phyloP scores from a whole-genome alignment of 352 stramenopile genomes.

The Phytophthora meadii region DNA sequence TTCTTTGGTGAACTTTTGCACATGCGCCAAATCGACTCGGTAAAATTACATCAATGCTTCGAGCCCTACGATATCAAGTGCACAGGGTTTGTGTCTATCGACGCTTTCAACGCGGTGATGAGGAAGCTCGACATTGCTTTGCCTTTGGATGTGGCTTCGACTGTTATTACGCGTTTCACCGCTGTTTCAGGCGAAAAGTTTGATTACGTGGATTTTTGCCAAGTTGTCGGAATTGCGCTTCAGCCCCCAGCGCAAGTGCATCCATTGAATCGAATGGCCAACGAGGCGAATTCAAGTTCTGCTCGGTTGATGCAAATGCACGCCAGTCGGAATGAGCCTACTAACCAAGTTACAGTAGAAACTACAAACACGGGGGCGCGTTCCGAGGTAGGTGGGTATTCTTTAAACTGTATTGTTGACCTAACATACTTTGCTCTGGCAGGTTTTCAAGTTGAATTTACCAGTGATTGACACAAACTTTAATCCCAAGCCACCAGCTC shows the following conservation, averaged over 20 bases:
- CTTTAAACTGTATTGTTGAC: background rate
- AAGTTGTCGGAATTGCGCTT: constrained; percentile 30
- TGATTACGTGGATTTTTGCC: constrained; percentile 80
- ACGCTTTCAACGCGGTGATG: constrained; percentile 71
- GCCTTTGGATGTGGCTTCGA: constrained; percentile 46
- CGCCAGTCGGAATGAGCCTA: background rate
- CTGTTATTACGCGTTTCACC: constrained; percentile 57
- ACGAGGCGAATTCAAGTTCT: background rate
- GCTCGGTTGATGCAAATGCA: constrained; percentile 1
- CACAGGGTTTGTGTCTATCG: constrained; percentile 66
- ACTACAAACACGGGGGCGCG: constrained; percentile 3
- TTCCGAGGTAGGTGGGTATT: constrained; percentile 25
- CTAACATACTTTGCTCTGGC: constrained; percentile 1
- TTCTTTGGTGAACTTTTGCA: constrained; percentile 63
- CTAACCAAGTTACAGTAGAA: constrained; percentile 17
- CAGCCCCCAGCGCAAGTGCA: constrained; percentile 14
- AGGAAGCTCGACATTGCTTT: constrained; percentile 68
- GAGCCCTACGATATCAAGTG: constrained; percentile 66
- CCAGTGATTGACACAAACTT: constrained; percentile 35
- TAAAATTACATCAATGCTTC: constrained; percentile 48
- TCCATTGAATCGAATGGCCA: constrained; percentile 12
- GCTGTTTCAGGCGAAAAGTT: constrained; percentile 56
- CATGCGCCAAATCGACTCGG: constrained; percentile 41
- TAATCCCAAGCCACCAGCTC: constrained; percentile 15
- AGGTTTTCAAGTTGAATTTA: constrained; percentile 37